These are phyloP conservation scores for Kodamaea ohmeri DNA, from an alignment of 1,139 yeast genomes.

Conservation along the genomic window DNA sequence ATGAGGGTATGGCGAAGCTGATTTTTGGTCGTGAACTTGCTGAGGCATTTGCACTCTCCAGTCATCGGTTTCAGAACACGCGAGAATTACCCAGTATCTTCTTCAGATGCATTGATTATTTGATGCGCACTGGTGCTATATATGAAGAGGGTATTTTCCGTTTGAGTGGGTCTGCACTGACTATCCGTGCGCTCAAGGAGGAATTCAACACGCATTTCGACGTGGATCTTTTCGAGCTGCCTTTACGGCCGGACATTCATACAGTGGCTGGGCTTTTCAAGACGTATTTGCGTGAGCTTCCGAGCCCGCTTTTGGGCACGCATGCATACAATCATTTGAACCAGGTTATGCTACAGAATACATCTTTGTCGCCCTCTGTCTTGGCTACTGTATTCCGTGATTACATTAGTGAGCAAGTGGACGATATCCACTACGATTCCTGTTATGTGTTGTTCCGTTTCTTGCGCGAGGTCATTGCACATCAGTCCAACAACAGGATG, in stretches of 20 bases:
- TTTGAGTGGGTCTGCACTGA: constrained; percentile 82
- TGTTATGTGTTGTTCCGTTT: constrained; percentile 66
- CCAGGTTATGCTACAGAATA: constrained; percentile 21
- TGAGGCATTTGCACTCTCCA: constrained; percentile 51
- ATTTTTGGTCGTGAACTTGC: constrained; percentile 68
- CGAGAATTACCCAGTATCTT: constrained; percentile 70
- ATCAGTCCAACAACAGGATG: constrained; percentile 76
- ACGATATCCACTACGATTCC: constrained; percentile 53
- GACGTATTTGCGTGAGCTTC: constrained; percentile 69
- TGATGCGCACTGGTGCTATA: constrained; percentile 66
- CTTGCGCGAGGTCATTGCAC: constrained; percentile 60
- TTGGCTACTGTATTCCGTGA: constrained; percentile 33
- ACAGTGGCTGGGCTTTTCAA: constrained; percentile 79
- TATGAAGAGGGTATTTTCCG: constrained; percentile 91
- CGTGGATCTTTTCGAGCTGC: constrained; percentile 55
- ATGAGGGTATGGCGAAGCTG: constrained; percentile 32
- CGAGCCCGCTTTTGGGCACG: constrained; percentile 60
- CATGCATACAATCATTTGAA: constrained; percentile 40
- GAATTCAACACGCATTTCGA: constrained; percentile 65
- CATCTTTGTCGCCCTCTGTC: constrained; percentile 18
- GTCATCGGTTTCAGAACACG: constrained; percentile 40
- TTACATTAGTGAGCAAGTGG: constrained; percentile 30
- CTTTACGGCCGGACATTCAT: constrained; percentile 57
- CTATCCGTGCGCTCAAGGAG: constrained; percentile 70
- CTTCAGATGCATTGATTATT: constrained; percentile 69